A percentile compares a stretch with the other conserved stretches of the same genome.
Evolutionary conservation across 2,329 filamentous ascomycete genomes (phyloP).

Genomic region (Rachicladosporium sp.): DNA sequence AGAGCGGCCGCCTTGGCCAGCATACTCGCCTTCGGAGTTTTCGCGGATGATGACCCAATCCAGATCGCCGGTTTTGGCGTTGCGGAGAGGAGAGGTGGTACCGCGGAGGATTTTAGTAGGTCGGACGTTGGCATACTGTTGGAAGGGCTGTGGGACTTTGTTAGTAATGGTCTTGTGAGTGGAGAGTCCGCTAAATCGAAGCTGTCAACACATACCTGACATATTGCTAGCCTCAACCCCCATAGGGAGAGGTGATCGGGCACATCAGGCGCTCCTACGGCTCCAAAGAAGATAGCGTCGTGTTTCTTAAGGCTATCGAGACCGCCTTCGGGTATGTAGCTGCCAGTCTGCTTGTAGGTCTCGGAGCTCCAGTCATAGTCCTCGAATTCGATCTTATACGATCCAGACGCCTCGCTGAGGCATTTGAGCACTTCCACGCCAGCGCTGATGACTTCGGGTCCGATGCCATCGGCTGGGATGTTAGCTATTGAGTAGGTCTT

Average conservation of each 20-base stretch:
- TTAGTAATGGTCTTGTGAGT: too few relatives aligned
- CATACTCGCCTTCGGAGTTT: slow-evolving; percentile 55
- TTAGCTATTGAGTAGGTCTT: slow-evolving; percentile 41
- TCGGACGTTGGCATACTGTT: slow-evolving; percentile 45
- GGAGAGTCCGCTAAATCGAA: too few relatives aligned
- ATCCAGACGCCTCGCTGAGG: slow-evolving; percentile 33
- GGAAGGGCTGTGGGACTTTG: slow-evolving; percentile 30
- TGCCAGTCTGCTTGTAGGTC: slow-evolving; percentile 51
- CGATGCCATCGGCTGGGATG: slow-evolving; percentile 59
- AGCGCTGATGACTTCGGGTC: slow-evolving; percentile 52
- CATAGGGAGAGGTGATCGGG: not conserved
- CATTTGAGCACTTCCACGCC: slow-evolving; percentile 50
- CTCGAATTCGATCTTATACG: slow-evolving; percentile 49
- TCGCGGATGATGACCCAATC: slow-evolving; percentile 57
- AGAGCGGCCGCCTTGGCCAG: slow-evolving; percentile 50
- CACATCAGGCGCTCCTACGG: slow-evolving; percentile 47
- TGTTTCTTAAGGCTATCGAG: slow-evolving; percentile 45
- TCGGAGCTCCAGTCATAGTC: slow-evolving; percentile 56
- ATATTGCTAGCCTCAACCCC: not conserved
- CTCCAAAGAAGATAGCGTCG: slow-evolving; percentile 56
- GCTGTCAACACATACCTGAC: not conserved
- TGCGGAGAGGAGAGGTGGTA: slow-evolving; percentile 44
- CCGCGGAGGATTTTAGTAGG: slow-evolving; percentile 50
- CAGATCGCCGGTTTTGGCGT: slow-evolving; percentile 43
- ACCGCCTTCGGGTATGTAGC: slow-evolving; percentile 51